These are phyloP conservation scores for Stephanodiscus minutulus DNA, from an alignment of 108 stramenopile genomes.

Conservation along the genomic window DNA sequence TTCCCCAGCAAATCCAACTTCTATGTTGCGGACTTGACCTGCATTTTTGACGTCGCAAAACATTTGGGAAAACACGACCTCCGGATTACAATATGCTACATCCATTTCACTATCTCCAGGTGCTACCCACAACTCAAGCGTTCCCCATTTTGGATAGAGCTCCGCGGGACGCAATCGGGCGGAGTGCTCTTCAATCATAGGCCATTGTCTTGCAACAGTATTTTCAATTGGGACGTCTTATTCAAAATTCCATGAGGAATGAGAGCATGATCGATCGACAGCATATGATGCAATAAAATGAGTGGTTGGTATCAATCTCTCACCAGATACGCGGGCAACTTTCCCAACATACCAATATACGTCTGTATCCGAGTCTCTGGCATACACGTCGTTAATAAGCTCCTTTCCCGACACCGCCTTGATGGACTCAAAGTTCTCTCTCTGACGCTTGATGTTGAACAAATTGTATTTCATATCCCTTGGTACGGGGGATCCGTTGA, in stretches of 20 bases:
- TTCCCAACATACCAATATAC: constrained; percentile 86
- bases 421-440: constrained; percentile 68
- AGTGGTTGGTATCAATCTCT: constrained; percentile 10
- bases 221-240: constrained; percentile 69
- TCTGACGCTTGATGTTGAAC: constrained; percentile 66
- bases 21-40: constrained; percentile 45
- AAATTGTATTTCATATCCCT: constrained; percentile 80
- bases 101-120: constrained; percentile 87
- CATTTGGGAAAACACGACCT: constrained; percentile 56
- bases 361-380: constrained; percentile 59
- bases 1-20: constrained; percentile 85
- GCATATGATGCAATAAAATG: background rate
- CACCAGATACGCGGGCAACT: constrained; percentile 68
- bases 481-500: constrained; percentile 45
- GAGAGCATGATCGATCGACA: background rate
- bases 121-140: constrained; percentile 73
- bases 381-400: constrained; percentile 76
- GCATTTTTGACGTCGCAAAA: constrained; percentile 35
- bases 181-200: constrained; percentile 78
- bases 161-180: constrained; percentile 73
- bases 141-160: constrained; percentile 62
- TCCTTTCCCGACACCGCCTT: constrained; percentile 69
- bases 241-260: background rate
- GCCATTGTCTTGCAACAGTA: constrained; percentile 70
- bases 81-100: constrained; percentile 79